These are phyloP conservation scores for Haematococcus lacustris DNA, from an alignment of 139 green algal species.

Conservation along the genomic window DNA sequence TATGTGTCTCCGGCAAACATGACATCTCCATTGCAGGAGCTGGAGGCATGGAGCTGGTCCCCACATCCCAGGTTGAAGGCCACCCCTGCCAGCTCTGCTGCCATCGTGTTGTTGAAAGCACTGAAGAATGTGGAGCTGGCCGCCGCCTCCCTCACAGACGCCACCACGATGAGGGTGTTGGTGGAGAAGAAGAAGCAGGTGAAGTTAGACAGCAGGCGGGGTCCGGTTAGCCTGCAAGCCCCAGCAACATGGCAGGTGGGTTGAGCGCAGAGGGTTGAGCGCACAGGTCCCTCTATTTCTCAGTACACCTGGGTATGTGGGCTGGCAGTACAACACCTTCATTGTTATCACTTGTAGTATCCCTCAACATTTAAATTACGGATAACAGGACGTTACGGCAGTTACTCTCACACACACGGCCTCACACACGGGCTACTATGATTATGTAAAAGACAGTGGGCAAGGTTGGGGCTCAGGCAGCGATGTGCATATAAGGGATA, in stretches of 20 bases:
- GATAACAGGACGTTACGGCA: background rate
- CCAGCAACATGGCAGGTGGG: too few species aligned
- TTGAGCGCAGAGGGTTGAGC: background rate
- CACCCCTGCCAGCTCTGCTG: background rate
- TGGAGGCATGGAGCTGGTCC: background rate
- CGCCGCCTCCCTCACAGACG: background rate
- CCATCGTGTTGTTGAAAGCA: background rate
- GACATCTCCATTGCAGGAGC: background rate
- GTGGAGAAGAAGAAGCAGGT: constrained; percentile 5
- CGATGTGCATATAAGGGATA: background rate
- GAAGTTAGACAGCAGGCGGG: background rate
- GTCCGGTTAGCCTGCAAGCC: background rate
- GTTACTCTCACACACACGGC: background rate
- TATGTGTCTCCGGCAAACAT: background rate
- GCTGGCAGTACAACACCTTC: background rate
- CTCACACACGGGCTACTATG: too few species aligned
- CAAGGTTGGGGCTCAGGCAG: background rate
- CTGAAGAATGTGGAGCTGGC: background rate
- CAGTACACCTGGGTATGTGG: background rate
- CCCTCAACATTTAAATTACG: background rate
- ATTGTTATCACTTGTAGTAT: background rate
- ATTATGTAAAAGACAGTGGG: too few species aligned
- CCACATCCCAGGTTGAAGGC: background rate
- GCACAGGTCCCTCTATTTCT: background rate
- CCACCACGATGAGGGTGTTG: background rate